These are phyloP conservation scores for Clavispora asparagi DNA, from an alignment of 805 yeast genomes.

Conservation along the genomic window DNA sequence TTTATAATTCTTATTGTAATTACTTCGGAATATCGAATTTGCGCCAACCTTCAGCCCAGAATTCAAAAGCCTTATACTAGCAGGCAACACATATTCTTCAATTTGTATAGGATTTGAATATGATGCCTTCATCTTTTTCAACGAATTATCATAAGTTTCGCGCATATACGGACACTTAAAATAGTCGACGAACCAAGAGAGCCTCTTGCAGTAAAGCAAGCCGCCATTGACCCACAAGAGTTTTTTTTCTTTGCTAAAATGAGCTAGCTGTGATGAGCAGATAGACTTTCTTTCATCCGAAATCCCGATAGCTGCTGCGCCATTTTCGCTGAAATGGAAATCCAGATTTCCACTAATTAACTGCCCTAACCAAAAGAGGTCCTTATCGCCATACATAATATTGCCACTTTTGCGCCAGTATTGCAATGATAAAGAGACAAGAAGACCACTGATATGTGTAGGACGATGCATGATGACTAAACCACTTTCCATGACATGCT, in stretches of 20 bases:
- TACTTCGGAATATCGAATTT: conserved; percentile 1
- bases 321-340: conserved; percentile 16
- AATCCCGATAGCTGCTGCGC: conserved; percentile 21
- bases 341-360: conserved; percentile 16
- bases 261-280: conserved; percentile 25
- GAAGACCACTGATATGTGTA: conserved; percentile 16
- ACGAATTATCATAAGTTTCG: neutral
- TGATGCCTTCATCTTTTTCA: conserved; percentile 2
- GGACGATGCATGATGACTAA: conserved; percentile 25
- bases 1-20: conserved; percentile 7
- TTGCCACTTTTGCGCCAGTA: conserved; percentile 16
- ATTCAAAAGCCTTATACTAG: conserved; percentile 3
- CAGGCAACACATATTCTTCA: conserved; percentile 10
- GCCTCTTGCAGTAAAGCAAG: conserved; percentile 18
- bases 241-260: conserved; percentile 12
- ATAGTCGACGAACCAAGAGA: conserved; percentile 10
- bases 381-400: conserved; percentile 23
- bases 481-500: conserved; percentile 33
- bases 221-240: conserved; percentile 31
- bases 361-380: conserved; percentile 29
- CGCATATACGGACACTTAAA: conserved; percentile 7
- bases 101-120: conserved; percentile 6
- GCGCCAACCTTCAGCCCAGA: conserved; percentile 3
- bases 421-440: conserved; percentile 10
- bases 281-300: conserved; percentile 9